Evolutionary conservation across 2,329 filamentous ascomycete genomes (phyloP).

Genomic region (Fusarium keratoplasticum): DNA sequence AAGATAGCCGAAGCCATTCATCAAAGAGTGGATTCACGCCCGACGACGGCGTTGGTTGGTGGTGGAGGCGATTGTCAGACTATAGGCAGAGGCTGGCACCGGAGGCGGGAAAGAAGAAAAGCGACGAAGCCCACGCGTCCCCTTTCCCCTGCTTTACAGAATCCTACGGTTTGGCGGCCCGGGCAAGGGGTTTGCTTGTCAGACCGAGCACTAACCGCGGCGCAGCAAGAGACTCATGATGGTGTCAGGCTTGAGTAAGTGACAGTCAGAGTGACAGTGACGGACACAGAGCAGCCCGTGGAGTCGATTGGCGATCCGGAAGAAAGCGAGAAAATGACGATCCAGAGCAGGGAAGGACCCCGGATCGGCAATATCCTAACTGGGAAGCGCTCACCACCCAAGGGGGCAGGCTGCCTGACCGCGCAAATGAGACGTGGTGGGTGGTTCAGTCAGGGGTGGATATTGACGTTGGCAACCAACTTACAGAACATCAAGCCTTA

Average conservation of each 20-base stretch:
- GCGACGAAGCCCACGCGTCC: constrained; percentile 6
- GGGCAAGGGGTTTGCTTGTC: background rate
- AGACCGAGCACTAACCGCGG: background rate
- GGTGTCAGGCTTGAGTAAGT: background rate
- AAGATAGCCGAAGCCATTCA: background rate
- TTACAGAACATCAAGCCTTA: background rate
- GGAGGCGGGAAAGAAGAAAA: constrained; percentile 1
- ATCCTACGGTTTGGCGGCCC: background rate
- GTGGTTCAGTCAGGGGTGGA: constrained; percentile 1
- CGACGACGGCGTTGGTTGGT: background rate
- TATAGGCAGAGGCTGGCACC: background rate
- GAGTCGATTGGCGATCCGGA: constrained; percentile 15
- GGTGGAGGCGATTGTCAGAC: background rate
- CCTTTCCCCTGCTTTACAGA: constrained; percentile 6
- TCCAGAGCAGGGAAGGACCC: constrained; percentile 20
- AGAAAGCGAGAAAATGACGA: constrained; percentile 27
- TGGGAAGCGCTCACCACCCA: constrained; percentile 3
- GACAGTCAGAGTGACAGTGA: background rate
- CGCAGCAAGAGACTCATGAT: constrained; percentile 1
- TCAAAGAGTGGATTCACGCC: background rate
- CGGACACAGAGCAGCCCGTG: background rate
- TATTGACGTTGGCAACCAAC: background rate
- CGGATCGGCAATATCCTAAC: constrained; percentile 35
- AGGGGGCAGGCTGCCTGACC: background rate
- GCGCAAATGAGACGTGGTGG: background rate